phyloP scores from a whole-genome alignment of 192 early-diverging fungal genomes.

The Haplosporangium gracile region DNA sequence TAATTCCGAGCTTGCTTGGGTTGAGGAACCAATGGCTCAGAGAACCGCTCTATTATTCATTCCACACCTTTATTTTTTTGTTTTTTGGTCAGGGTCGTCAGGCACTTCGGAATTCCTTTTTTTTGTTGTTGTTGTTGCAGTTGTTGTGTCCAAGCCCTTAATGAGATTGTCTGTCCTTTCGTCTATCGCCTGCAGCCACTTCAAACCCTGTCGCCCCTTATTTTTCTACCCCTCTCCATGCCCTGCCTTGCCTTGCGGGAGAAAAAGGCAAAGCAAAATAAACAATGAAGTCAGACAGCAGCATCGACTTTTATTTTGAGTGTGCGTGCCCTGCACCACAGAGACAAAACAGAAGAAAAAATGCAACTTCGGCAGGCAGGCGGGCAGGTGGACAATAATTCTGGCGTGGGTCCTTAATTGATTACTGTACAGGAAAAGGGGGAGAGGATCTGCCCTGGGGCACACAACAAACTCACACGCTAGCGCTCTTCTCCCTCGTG shows the following conservation, averaged over 20 bases:
- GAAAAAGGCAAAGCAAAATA: not conserved
- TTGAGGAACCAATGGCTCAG: not conserved
- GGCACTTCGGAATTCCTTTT: not conserved
- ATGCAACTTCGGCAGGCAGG: not conserved
- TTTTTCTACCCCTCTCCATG: not conserved
- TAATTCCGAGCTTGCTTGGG: not conserved
- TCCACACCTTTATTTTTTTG: not conserved
- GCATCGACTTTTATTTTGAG: not conserved
- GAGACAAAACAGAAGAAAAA: not conserved
- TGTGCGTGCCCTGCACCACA: too few relatives aligned
- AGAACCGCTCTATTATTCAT: not conserved
- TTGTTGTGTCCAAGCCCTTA: not conserved
- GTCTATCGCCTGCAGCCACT: not conserved
- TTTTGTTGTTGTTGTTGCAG: not conserved
- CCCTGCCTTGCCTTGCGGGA: not conserved
- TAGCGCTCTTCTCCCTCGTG: not conserved
- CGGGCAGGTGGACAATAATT: not conserved
- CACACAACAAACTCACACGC: too few relatives aligned
- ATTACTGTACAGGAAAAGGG: not conserved
- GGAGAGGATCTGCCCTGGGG: not conserved
- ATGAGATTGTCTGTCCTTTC: not conserved
- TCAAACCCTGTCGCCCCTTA: not conserved
- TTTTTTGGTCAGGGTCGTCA: not conserved
- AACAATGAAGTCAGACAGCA: slow-evolving; percentile 4
- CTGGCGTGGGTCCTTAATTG: not conserved